Evolutionary conservation across 164 flowering plant species (phyloP), one percentile per base, ranked within the genome.

Genomic region (Stephania yunnanensis): DNA sequence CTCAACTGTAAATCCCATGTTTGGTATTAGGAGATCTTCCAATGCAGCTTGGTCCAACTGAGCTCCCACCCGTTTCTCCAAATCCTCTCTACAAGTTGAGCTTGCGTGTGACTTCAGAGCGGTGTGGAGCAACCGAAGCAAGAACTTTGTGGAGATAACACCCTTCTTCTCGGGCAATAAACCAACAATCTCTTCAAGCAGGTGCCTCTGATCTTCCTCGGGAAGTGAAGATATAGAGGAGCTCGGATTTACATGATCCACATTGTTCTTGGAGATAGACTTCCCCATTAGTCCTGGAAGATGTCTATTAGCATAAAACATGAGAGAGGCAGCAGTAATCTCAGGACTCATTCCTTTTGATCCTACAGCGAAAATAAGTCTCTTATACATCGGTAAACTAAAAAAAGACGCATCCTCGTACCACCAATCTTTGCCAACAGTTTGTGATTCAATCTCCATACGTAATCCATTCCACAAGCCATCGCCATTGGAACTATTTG

Each of bases 11-110:
- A 84, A 88, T 5, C 91, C 89, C 80, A 88, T 81, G 58, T 86
- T 92, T 20, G 97, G 94, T 70, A 92, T 88, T 46, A 90, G 86
- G 74, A 92, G 83, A 79, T 92, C 97, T 72, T 86, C 92, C 53
- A 90, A 82, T 31, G 83, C 76, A 4, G 91, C 97, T 84, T 89
- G 87, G 73, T 89, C 91, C 75, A 92, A 72, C 83, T 92, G 93
- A 8, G 84, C 80, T 6, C 92, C 97, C 19, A 90, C 76, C 74
- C 82, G 77, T 84, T 81, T 90, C 85, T 92, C 94, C 83, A 92
- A 81, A 67, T 81, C 87, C 65, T 88, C 93, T 73, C 84, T 77
- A 73, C 90, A 89, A 4, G 86, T 73, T 19, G 83, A 80, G 77
- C 84, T 86, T 6, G 88, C 87, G 36, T 88, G 85, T 46, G 90